Conservation (phyloP, 2,329 filamentous ascomycete genomes). For the Alternaria novae-zelandiae region DNA sequence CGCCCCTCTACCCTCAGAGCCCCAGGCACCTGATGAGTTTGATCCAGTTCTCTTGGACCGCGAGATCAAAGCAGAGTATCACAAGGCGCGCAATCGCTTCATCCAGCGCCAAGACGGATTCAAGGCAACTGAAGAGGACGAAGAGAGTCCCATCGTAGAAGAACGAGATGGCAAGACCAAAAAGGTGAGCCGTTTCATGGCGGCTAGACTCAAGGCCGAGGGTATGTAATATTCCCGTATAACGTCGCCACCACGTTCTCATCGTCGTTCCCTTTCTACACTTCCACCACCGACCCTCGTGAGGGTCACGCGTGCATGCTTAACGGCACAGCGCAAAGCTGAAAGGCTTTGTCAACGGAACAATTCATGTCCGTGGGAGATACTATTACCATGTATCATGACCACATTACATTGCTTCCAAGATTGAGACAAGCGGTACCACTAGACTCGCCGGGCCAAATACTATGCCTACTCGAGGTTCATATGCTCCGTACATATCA, state of each 20-base stretch:
- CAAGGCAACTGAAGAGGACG: slow-evolving; percentile 69
- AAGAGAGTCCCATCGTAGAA: slow-evolving; percentile 68
- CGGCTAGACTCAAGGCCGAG: slow-evolving; percentile 62
- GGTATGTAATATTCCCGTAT: slow-evolving; percentile 30
- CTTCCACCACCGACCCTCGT: not conserved
- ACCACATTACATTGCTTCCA: slow-evolving; percentile 48
- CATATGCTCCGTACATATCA: slow-evolving; percentile 33
- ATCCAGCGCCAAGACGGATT: slow-evolving; percentile 87
- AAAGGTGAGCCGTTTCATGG: slow-evolving; percentile 76
- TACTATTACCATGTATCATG: slow-evolving; percentile 43
- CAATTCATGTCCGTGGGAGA: slow-evolving; percentile 48
- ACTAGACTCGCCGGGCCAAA: slow-evolving; percentile 43
- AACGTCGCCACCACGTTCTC: not conserved
- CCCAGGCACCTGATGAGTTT: slow-evolving; percentile 56
- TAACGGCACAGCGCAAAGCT: not conserved
- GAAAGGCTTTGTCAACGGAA: slow-evolving; percentile 25
- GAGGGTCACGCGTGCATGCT: not conserved
- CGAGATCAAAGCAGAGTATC: slow-evolving; percentile 82
- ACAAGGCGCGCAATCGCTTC: slow-evolving; percentile 80
- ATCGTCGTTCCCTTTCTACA: not conserved
- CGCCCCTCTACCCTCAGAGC: slow-evolving; percentile 38
- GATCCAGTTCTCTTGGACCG: slow-evolving; percentile 75
- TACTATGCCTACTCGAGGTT: slow-evolving; percentile 38
- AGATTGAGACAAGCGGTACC: slow-evolving; percentile 36
- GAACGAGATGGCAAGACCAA: slow-evolving; percentile 66